Conservation (phyloP, 148 eudicot genomes). For the Chenopodium formosanum region DNA sequence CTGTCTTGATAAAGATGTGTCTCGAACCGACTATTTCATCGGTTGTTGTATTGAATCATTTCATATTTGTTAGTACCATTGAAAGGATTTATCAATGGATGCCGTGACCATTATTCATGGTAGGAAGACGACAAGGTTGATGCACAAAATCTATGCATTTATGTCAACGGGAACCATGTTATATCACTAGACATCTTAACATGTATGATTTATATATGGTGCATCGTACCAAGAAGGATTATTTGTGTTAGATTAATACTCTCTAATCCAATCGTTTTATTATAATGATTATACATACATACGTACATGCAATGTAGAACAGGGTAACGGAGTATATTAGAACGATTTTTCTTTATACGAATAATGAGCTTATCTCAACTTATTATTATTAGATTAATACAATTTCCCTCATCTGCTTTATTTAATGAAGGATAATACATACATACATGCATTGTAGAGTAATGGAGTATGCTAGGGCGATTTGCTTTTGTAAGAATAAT, state of each 20-base stretch:
- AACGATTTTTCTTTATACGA: too few relatives aligned
- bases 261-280: not conserved
- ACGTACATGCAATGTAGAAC: too few relatives aligned
- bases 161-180: conserved; percentile 19
- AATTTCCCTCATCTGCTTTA: too few relatives aligned
- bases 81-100: not conserved
- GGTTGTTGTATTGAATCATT: conserved; percentile 19
- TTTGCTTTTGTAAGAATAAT: too few relatives aligned
- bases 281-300: too few relatives aligned
- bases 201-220: not conserved
- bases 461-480: too few relatives aligned
- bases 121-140: conserved; percentile 9
- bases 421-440: too few relatives aligned
- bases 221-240: conserved; percentile 15
- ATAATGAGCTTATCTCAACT: too few relatives aligned
- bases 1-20: conserved; percentile 15
- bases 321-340: too few relatives aligned
- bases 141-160: conserved; percentile 21
- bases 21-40: conserved; percentile 13
- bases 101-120: conserved; percentile 5
- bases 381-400: too few relatives aligned
- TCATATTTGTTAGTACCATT: not conserved
- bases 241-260: not conserved
- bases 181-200: not conserved
- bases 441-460: too few relatives aligned